phyloP scores from a whole-genome alignment of 805 yeast species.

The Saccharomycopsis sp. region DNA sequence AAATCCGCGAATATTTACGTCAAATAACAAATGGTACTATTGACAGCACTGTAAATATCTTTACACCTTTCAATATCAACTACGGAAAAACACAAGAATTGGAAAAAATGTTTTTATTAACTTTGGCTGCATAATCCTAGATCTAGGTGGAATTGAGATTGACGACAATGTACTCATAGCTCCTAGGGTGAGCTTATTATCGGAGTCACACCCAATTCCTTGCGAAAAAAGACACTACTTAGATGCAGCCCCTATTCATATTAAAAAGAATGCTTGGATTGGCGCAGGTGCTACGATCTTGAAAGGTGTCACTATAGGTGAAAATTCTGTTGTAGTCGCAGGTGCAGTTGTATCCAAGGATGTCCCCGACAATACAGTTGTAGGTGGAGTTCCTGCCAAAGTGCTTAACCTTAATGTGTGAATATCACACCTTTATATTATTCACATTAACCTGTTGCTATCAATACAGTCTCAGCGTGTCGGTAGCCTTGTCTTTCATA shows the following conservation, averaged over 20 bases:
- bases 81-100: too few species aligned
- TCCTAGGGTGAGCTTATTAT: not conserved
- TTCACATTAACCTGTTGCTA: not conserved
- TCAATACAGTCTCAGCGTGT: too few species aligned
- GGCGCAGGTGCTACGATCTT: conserved; percentile 51
- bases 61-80: too few species aligned
- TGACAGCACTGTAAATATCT: too few species aligned
- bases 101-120: too few species aligned
- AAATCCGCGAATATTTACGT: too few species aligned
- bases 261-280: conserved; percentile 38
- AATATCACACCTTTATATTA: too few species aligned
- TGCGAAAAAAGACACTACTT: not conserved
- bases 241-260: not conserved
- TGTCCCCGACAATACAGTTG: conserved; percentile 48
- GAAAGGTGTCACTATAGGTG: conserved; percentile 63
- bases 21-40: too few species aligned
- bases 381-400: conserved; percentile 56
- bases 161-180: not conserved
- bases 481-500: too few species aligned
- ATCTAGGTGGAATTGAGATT: not conserved
- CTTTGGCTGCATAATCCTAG: too few species aligned
- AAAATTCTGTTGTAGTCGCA: conserved; percentile 55
- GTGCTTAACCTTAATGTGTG: conserved; percentile 29
- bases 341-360: conserved; percentile 56
- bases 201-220: not conserved